Conservation (phyloP, 2,329 filamentous ascomycete genomes). For the Beauveria australis region DNA sequence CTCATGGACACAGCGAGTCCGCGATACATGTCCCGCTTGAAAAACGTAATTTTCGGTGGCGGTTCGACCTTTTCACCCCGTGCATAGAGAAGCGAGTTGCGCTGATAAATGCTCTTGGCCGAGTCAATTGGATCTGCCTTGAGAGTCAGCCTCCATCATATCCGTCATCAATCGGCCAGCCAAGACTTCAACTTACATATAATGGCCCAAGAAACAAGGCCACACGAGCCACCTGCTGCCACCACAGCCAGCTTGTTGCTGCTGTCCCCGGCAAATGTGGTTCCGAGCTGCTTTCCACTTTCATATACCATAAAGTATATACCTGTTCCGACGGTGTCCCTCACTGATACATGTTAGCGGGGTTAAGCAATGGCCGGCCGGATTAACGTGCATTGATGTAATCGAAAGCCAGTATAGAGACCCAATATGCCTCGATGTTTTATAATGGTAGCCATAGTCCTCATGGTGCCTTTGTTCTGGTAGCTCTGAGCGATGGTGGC, state of each 20-base stretch:
- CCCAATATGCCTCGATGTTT: conserved; percentile 64
- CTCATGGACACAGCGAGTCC: conserved; percentile 77
- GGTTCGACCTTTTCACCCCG: conserved; percentile 55
- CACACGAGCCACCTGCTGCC: conserved; percentile 70
- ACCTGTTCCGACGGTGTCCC: conserved; percentile 73
- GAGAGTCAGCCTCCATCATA: conserved; percentile 8
- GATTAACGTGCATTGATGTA: conserved; percentile 61
- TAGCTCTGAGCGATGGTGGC: conserved; percentile 60
- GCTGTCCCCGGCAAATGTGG: conserved; percentile 64
- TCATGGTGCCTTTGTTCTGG: conserved; percentile 68
- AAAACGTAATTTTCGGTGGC: conserved; percentile 68
- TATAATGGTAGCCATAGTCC: conserved; percentile 69
- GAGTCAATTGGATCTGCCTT: conserved; percentile 62
- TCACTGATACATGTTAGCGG: conserved; percentile 41
- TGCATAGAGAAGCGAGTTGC: conserved; percentile 65
- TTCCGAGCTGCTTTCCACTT: conserved; percentile 73
- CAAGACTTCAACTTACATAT: conserved; percentile 48
- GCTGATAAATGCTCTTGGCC: conserved; percentile 78
- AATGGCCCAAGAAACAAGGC: conserved; percentile 73
- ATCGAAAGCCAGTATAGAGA: conserved; percentile 70
- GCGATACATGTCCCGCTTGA: conserved; percentile 71
- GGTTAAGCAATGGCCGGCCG: background rate
- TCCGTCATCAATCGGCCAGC: background rate
- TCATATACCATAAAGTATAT: conserved; percentile 90
- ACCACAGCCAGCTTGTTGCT: conserved; percentile 74